Evolutionary conservation across 2,329 filamentous ascomycete genomes (phyloP), one percentile per base, ranked within the genome.

Genomic region (Periconia sp.): DNA sequence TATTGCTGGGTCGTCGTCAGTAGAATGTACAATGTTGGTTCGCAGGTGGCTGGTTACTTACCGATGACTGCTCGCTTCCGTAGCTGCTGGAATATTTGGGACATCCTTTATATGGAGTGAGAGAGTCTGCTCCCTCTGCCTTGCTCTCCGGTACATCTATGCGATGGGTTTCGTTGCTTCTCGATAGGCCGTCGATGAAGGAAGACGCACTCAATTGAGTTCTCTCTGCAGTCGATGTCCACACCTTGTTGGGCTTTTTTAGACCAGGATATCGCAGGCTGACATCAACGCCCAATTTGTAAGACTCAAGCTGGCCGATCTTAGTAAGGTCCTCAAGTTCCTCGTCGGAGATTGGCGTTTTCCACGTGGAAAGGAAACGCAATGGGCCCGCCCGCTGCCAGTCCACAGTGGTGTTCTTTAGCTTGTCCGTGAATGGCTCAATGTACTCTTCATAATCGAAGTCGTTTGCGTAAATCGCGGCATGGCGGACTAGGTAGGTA

Each of bases 91-190:
- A 84, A 69, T 87, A 89, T 13, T 80, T 83, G 13, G 85, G 83
- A 60, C 86, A 89, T 40, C 80, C 80, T 65, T 84, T 82, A 71
- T 89, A 88, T 0, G 85, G 85, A 1, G 86, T 88, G 58, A 88
- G 70, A 45, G 77, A 80, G 63, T 88, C 77, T 9, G 85, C 85
- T 17, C 85, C 85, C 2, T 79, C 74, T 55, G 85, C 75, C 52
- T 82, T 65, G 18, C 79, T 80, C 66, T 88, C 85, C 56, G 80
- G 80, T 48, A 88, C 74, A 58, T 76, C 76, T 43, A 84, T 77
- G 8, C 85, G 76, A 45, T 81, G 73, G 55, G 85, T 85, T 47
- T 75, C 74, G 55, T 81, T 78, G 58, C 80, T 81, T 43, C 79
- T 78, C 3, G 74, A 70, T 58, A 84, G 74, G 0, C 84, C 85